Evolutionary conservation across 2,329 filamentous ascomycete species (phyloP), one percentile per base, ranked within the genome.

Genomic region (Alternaria novae-zelandiae): DNA sequence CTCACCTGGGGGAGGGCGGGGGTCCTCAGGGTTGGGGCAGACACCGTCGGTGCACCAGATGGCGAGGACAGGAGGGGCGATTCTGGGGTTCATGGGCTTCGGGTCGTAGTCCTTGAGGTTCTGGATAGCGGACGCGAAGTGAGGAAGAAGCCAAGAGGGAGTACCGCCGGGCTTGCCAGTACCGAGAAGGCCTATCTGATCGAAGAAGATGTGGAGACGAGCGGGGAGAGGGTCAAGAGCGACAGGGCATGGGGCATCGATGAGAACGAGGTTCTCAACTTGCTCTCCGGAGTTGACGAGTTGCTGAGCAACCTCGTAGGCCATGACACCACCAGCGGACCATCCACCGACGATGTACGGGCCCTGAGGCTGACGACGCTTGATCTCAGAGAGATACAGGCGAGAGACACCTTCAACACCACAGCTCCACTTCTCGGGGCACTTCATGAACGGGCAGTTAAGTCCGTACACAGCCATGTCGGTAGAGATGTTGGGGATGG

Each of bases 21-120:
- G 89, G 76, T 91, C 89, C 53, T 86, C 85, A 6, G 89, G 87
- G 59, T 86, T 82, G 67, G 89, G 86, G 82, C 90, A 92, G 5
- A 93, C 89, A 65, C 91, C 91, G 63, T 93, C 90, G 66, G 89
- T 87, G 73, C 89, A 91, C 88, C 90, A 93, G 70, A 93, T 88
- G 43, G 88, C 83, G 67, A 86, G 87, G 4, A 89, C 87, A 21
- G 86, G 85, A 43, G 90, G 89, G 43, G 86, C 87, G 65, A 83
- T 85, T 8, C 83, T 84, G 50, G 84, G 82, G 36, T 89, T 83
- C 74, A 91, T 88, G 4, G 87, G 87, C 70, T 86, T 84, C 7
- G 90, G 88, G 12, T 88, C 86, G 79, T 93, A 93, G 74, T 87
- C 88, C 71, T 89, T 89, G 28, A 94, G 82, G 15, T 89, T 89